phyloP scores from a whole-genome alignment of 768 basidiomycete genomes.

The Tylopilus vinaceipallidus region DNA sequence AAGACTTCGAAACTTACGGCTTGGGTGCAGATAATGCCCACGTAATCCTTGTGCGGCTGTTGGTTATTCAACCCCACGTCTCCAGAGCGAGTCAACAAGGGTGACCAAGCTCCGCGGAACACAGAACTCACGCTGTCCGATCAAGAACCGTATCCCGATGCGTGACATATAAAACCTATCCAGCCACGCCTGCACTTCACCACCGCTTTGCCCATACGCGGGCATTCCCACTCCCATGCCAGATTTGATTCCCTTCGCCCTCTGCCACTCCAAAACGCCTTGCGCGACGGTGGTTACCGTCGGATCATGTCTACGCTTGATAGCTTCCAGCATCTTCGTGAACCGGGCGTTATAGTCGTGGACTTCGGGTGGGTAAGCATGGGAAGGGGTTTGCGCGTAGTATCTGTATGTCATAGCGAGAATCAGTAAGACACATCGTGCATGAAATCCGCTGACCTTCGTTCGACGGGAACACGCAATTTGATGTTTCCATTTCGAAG shows the following conservation, averaged over 20 bases:
- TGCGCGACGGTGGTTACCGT: conserved; percentile 96
- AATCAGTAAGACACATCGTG: conserved; percentile 1
- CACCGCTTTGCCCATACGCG: conserved; percentile 60
- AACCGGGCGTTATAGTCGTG: conserved; percentile 91
- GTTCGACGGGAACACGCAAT: conserved; percentile 15
- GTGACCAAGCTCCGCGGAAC: background rate
- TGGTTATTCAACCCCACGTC: conserved; percentile 93
- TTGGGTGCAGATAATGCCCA: conserved; percentile 94
- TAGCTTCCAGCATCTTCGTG: conserved; percentile 79
- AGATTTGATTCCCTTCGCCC: conserved; percentile 33
- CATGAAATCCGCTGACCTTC: conserved; percentile 6
- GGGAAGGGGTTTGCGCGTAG: conserved; percentile 71
- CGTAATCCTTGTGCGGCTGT: conserved; percentile 85
- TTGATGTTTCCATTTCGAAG: conserved; percentile 18
- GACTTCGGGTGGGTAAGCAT: conserved; percentile 87
- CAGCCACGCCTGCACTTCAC: conserved; percentile 94
- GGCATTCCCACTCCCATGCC: conserved; percentile 25
- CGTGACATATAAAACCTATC: conserved; percentile 97
- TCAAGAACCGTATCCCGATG: conserved; percentile 93
- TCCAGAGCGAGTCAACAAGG: conserved; percentile 27
- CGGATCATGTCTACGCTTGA: conserved; percentile 95
- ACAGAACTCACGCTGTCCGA: conserved; percentile 79
- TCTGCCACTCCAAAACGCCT: conserved; percentile 96
- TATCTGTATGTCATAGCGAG: conserved; percentile 49
- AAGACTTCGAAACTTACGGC: conserved; percentile 51